phyloP scores from a whole-genome alignment of 106 monocot species.

The Dendrobium nobile region DNA sequence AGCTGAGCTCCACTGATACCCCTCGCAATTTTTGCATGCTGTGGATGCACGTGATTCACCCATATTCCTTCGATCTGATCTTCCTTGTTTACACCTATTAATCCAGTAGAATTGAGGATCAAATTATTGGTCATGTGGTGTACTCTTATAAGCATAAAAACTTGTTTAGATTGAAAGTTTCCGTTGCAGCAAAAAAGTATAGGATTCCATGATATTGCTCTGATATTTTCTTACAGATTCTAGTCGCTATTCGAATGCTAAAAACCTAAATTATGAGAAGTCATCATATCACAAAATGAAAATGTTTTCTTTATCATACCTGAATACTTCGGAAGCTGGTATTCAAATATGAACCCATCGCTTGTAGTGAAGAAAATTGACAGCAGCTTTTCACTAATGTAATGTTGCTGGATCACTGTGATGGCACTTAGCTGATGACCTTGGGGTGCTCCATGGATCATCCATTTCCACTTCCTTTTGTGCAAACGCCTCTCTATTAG shows the following conservation, averaged over 20 bases:
- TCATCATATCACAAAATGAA: too few species aligned
- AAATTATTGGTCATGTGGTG: neutral
- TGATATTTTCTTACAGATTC: too few species aligned
- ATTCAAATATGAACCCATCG: conserved; percentile 63
- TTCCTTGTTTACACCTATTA: conserved; percentile 26
- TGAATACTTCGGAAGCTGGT: conserved; percentile 56
- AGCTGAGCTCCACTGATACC: conserved; percentile 56
- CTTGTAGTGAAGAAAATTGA: conserved; percentile 61
- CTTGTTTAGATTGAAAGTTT: too few species aligned
- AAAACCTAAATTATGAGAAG: too few species aligned
- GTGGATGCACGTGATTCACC: conserved; percentile 74
- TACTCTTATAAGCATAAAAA: neutral
- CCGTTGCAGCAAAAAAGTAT: too few species aligned
- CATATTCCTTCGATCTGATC: conserved; percentile 39
- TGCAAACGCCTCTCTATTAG: conserved; percentile 73
- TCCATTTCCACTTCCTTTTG: conserved; percentile 92
- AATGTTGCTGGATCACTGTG: conserved; percentile 36
- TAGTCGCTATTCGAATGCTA: too few species aligned
- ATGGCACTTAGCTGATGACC: conserved; percentile 55
- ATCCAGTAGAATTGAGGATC: conserved; percentile 2
- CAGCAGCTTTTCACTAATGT: conserved; percentile 19
- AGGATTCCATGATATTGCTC: too few species aligned
- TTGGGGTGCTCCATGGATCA: conserved; percentile 57
- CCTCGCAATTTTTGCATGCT: conserved; percentile 67
- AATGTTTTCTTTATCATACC: conserved; percentile 19